phyloP scores from a whole-genome alignment of 345 rosid genomes.

The Jatropha curcas region DNA sequence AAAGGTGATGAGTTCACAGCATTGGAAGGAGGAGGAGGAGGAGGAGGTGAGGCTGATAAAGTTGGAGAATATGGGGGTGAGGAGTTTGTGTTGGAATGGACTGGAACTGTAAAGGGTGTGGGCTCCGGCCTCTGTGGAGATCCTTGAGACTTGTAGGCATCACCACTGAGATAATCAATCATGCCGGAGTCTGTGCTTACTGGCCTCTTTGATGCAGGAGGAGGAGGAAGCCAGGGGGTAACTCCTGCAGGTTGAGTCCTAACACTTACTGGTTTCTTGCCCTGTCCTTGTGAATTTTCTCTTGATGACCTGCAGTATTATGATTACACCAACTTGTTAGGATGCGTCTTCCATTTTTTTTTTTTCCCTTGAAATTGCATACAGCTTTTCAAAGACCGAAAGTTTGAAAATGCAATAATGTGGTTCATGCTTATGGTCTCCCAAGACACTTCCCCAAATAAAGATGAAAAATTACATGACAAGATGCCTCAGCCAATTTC shows the following conservation, averaged over 20 bases:
- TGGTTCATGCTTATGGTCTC: neutral
- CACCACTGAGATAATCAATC: conserved; percentile 91
- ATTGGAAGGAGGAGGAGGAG: conserved; percentile 21
- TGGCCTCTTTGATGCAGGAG: conserved; percentile 75
- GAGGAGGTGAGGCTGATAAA: conserved; percentile 28
- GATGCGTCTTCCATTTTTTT: neutral
- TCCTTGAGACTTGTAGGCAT: conserved; percentile 60
- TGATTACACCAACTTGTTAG: conserved; percentile 15
- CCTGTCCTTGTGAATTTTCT: conserved; percentile 46
- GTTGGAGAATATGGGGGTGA: conserved; percentile 45
- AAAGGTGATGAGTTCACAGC: conserved; percentile 23
- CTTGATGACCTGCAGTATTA: conserved; percentile 60
- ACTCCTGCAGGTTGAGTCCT: conserved; percentile 36
- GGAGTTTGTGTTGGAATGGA: conserved; percentile 34
- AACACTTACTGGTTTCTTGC: conserved; percentile 40
- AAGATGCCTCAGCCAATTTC: too few species aligned
- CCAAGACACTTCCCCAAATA: neutral
- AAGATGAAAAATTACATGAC: neutral
- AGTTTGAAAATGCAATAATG: neutral
- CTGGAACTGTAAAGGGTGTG: conserved; percentile 33
- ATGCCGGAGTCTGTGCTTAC: conserved; percentile 44
- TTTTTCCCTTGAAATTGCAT: neutral
- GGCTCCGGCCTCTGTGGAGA: conserved; percentile 37
- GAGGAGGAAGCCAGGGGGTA: conserved; percentile 78
- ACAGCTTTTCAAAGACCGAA: conserved; percentile 2